Evolutionary conservation across 2,329 filamentous ascomycete genomes (phyloP).

Genomic region (Hymenoscyphus infarciens): DNA sequence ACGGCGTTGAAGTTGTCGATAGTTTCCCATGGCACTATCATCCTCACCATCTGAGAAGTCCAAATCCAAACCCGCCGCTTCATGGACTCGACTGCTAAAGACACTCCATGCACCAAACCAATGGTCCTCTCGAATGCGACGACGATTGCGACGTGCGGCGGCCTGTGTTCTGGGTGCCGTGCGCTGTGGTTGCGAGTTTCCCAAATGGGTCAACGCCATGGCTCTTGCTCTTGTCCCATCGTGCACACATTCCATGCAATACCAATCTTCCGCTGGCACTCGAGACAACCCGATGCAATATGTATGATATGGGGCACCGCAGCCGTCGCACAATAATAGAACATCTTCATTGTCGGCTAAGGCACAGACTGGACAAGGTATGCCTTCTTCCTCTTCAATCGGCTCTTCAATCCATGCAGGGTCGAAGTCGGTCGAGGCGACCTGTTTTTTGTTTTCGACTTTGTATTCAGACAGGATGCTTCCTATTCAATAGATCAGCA

Average conservation of each 20-base stretch:
- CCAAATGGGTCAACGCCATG: conserved; percentile 31
- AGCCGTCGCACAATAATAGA: conserved; percentile 86
- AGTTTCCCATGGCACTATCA: conserved; percentile 41
- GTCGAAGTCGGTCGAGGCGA: conserved; percentile 73
- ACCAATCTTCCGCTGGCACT: conserved; percentile 79
- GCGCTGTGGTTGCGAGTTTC: conserved; percentile 32
- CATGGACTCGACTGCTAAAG: conserved; percentile 58
- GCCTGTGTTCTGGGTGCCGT: conserved; percentile 49
- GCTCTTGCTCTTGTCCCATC: conserved; percentile 39
- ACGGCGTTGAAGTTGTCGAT: conserved; percentile 52
- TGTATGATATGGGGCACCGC: conserved; percentile 85
- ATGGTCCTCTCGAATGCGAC: conserved; percentile 68
- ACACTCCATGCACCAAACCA: conserved; percentile 85
- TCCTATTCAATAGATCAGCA: conserved; percentile 40
- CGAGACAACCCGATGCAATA: conserved; percentile 82
- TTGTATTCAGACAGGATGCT: conserved; percentile 54
- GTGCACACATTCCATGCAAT: conserved; percentile 76
- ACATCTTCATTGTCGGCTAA: conserved; percentile 77
- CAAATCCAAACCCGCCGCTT: conserved; percentile 70
- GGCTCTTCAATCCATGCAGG: conserved; percentile 70
- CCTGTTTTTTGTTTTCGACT: conserved; percentile 82
- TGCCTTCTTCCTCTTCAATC: conserved; percentile 67
- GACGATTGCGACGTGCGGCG: conserved; percentile 52
- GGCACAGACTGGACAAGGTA: conserved; percentile 82
- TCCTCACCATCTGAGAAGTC: conserved; percentile 76